A percentile compares a stretch with the other conserved stretches of the same genome.
These are phyloP conservation scores for Chiua virens DNA, from an alignment of 768 basidiomycete species.

Conservation along the genomic window DNA sequence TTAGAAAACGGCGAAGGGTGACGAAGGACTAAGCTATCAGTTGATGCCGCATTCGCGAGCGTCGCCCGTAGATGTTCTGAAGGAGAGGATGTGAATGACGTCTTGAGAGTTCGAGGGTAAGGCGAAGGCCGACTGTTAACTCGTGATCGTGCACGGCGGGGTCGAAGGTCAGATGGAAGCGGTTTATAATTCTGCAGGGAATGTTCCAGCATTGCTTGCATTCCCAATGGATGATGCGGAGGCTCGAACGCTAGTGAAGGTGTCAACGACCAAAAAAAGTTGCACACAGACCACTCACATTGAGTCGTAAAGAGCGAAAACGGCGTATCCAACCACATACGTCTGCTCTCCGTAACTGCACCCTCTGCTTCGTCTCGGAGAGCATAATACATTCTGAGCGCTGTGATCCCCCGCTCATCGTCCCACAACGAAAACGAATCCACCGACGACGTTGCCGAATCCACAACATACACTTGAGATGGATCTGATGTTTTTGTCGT, in stretches of 20 bases:
- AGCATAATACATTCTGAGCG: constrained; percentile 66
- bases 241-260: constrained; percentile 62
- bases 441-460: constrained; percentile 51
- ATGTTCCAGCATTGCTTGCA: constrained; percentile 72
- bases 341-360: constrained; percentile 65
- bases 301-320: constrained; percentile 73
- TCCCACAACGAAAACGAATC: constrained; percentile 56
- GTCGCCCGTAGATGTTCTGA: constrained; percentile 38
- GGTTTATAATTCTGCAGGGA: constrained; percentile 71
- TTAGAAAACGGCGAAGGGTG: constrained; percentile 23
- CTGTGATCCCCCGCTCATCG: constrained; percentile 64
- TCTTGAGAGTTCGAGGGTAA: constrained; percentile 58
- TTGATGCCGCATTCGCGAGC: constrained; percentile 15
- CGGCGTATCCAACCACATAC: constrained; percentile 66
- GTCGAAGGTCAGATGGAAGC: constrained; percentile 69
- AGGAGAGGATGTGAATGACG: constrained; percentile 40
- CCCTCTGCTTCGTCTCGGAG: constrained; percentile 67
- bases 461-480: constrained; percentile 53
- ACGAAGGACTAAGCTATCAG: constrained; percentile 13
- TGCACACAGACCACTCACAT: constrained; percentile 45
- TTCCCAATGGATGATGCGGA: constrained; percentile 59
- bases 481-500: constrained; percentile 28
- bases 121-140: constrained; percentile 73
- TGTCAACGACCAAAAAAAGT: not conserved
- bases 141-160: constrained; percentile 61